These are phyloP conservation scores for Phaffomyces opuntiae DNA, from an alignment of 805 yeast genomes.

Conservation along the genomic window DNA sequence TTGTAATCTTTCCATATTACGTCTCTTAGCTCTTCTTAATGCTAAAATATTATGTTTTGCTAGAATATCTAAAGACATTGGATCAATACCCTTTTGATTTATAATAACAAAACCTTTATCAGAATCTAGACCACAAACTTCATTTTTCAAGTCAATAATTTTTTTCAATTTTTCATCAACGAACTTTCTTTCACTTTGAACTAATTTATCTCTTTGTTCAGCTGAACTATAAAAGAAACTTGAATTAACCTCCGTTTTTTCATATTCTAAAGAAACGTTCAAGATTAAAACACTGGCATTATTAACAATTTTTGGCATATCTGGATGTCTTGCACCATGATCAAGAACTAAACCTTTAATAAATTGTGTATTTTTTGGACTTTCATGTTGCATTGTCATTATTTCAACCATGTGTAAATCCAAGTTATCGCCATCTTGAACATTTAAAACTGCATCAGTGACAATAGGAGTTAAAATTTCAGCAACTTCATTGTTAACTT, in stretches of 20 bases:
- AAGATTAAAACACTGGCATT: constrained; percentile 82
- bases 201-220: constrained; percentile 92
- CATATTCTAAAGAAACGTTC: constrained; percentile 93
- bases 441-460: constrained; percentile 89
- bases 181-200: constrained; percentile 86
- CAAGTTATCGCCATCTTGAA: constrained; percentile 48
- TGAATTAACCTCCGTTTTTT: constrained; percentile 94
- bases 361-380: constrained; percentile 75
- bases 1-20: constrained; percentile 98
- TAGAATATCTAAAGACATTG: constrained; percentile 90
- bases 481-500: constrained; percentile 69
- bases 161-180: constrained; percentile 90
- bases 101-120: constrained; percentile 83
- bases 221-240: constrained; percentile 93
- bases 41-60: constrained; percentile 93
- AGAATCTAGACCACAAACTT: constrained; percentile 73
- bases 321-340: constrained; percentile 99
- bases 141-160: constrained; percentile 87
- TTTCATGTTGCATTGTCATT: constrained; percentile 95
- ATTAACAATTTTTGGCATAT: constrained; percentile 85
- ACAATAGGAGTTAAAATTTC: constrained; percentile 88
- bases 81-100: constrained; percentile 98
- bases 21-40: constrained; percentile 94
- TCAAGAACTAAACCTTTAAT: constrained; percentile 89
- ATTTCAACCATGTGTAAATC: constrained; percentile 97